These are phyloP conservation scores for Sphagnum contortum DNA, from an alignment of 225 moss, liverwort and hornwort species.

Conservation along the genomic window DNA sequence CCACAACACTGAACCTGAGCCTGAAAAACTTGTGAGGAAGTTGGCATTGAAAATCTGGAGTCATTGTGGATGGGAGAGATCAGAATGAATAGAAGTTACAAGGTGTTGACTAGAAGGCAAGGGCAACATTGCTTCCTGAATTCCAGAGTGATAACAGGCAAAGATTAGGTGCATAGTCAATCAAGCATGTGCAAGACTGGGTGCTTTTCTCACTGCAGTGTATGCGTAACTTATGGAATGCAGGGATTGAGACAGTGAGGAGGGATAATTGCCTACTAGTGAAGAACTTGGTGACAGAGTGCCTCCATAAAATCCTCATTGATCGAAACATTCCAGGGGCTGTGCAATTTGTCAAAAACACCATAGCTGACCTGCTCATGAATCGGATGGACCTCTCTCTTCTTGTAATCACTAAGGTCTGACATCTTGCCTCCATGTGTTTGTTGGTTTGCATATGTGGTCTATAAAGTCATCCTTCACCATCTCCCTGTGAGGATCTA, in stretches of 20 bases:
- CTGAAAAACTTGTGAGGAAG: not conserved
- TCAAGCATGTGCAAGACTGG: too few species aligned
- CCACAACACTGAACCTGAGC: not conserved
- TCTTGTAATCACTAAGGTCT: constrained; percentile 95
- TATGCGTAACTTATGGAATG: not conserved
- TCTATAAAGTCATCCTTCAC: too few species aligned
- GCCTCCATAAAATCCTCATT: constrained; percentile 88
- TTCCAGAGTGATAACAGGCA: too few species aligned
- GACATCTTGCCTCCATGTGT: not conserved
- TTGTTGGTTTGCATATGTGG: too few species aligned
- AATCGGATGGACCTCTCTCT: constrained; percentile 98
- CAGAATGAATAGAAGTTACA: too few species aligned
- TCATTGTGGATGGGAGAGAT: too few species aligned
- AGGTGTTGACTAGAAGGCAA: too few species aligned
- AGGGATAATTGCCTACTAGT: constrained; percentile 98
- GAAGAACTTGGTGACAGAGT: constrained; percentile 95
- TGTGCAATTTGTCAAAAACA: constrained; percentile 82
- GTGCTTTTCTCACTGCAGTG: too few species aligned
- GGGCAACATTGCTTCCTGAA: too few species aligned
- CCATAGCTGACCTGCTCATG: constrained; percentile 95
- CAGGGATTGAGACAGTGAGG: constrained; percentile 96
- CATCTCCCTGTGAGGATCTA: too few species aligned
- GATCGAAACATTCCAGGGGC: constrained; percentile 92
- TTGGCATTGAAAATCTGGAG: not conserved
- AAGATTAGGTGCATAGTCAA: too few species aligned